These are phyloP conservation scores for Ceratobasidium papillatum DNA, from an alignment of 1,284 basidiomycete species.

Conservation along the genomic window DNA sequence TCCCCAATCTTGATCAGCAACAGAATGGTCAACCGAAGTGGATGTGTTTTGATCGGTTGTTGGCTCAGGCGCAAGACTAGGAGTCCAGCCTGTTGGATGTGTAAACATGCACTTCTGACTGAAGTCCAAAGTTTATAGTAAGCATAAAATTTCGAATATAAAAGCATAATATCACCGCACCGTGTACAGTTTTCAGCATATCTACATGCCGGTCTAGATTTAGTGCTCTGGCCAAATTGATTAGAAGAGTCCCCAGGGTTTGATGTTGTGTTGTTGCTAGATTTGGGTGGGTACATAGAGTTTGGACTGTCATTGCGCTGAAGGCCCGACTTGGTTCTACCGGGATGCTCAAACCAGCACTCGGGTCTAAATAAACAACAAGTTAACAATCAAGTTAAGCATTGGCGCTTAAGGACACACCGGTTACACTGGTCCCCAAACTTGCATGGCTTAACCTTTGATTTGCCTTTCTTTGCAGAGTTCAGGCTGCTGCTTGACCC, in stretches of 20 bases:
- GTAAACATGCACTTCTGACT: slow-evolving; percentile 17
- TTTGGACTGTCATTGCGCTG: background rate
- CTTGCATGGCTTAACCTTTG: slow-evolving; percentile 1
- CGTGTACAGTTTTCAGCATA: slow-evolving; percentile 9
- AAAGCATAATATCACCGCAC: background rate
- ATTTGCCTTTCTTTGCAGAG: background rate
- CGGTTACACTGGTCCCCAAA: slow-evolving; percentile 10
- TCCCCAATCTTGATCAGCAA: background rate
- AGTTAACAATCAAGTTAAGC: background rate
- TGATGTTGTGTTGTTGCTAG: background rate
- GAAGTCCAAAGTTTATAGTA: background rate
- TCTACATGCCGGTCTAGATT: background rate
- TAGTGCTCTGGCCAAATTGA: background rate
- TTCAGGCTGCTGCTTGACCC: background rate
- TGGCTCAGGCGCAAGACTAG: background rate
- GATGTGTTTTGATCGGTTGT: background rate
- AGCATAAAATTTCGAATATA: background rate
- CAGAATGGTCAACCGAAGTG: background rate
- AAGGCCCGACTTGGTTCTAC: background rate
- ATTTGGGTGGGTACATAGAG: background rate
- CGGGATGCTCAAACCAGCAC: slow-evolving; percentile 24
- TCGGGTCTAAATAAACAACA: background rate
- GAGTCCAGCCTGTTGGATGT: slow-evolving; percentile 15
- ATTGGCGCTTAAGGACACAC: slow-evolving; percentile 4
- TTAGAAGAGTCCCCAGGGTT: background rate